Evolutionary conservation across 345 rosid species (phyloP).

Genomic region (Cardamine resedifolia): DNA sequence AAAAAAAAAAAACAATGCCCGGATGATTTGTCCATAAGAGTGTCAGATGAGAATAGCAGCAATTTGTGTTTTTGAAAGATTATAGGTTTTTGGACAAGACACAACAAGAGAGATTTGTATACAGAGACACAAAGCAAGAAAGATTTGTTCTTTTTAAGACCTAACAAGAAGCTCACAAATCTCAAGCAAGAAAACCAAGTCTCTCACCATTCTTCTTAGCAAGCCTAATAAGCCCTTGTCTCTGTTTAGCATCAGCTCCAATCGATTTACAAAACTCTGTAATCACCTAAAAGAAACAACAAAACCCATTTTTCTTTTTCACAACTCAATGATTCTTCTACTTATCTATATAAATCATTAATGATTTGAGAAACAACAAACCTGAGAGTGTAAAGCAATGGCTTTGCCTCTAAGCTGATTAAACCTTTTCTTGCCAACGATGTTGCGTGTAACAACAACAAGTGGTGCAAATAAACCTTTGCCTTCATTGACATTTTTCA

Average conservation of each 20-base stretch:
- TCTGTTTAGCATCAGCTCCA: conserved; percentile 94
- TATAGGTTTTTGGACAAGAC: conserved; percentile 20
- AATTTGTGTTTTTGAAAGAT: not conserved
- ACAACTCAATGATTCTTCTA: not conserved
- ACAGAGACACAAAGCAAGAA: not conserved
- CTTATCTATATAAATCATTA: not conserved
- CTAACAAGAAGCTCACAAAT: no score
- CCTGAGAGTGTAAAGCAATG: conserved; percentile 97
- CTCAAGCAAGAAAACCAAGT: conserved; percentile 90
- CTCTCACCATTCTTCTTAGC: conserved; percentile 98
- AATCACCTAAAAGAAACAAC: conserved; percentile 57
- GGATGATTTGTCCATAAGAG: no score
- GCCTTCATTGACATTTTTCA: conserved; percentile 94
- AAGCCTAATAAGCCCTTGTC: conserved; percentile 91
- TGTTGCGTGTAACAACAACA: conserved; percentile 68
- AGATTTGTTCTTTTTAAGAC: not conserved
- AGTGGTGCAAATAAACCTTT: conserved; percentile 87
- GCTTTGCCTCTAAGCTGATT: conserved; percentile 97
- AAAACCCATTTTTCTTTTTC: conserved; percentile 3
- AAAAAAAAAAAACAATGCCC: no score
- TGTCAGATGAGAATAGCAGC: no score
- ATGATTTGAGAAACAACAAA: conserved; percentile 5
- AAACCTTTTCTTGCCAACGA: conserved; percentile 82
- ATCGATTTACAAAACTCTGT: conserved; percentile 94
- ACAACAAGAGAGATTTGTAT: conserved; percentile 4